Evolutionary conservation across 1,284 basidiomycete species (phyloP).

Genomic region (Inonotus obliquus): DNA sequence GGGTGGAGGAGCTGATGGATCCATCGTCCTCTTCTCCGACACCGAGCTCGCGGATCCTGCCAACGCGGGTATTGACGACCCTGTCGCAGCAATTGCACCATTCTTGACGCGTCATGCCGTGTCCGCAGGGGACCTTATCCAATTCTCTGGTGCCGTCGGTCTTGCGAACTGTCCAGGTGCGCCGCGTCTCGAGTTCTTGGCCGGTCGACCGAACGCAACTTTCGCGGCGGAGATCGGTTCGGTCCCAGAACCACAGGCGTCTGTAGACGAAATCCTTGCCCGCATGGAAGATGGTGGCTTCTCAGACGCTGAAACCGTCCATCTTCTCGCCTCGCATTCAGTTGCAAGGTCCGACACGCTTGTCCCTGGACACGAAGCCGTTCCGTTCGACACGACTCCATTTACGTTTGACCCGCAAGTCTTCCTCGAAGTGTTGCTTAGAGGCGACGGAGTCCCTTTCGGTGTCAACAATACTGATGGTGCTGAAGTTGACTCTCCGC

Average conservation of each 20-base stretch:
- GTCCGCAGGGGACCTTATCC: conserved; percentile 28
- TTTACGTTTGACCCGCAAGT: conserved; percentile 22
- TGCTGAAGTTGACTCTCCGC: conserved; percentile 7
- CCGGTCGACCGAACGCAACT: conserved; percentile 23
- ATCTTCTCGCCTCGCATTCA: conserved; percentile 23
- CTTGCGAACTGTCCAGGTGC: conserved; percentile 30
- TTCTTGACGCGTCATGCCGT: conserved; percentile 25
- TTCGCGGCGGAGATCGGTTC: conserved; percentile 16
- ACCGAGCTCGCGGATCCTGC: conserved; percentile 22
- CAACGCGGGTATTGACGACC: conserved; percentile 28
- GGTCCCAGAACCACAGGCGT: conserved; percentile 27
- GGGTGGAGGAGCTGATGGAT: conserved; percentile 18
- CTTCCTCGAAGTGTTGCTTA: conserved; percentile 21
- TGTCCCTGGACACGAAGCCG: conserved; percentile 15
- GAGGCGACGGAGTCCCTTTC: conserved; percentile 17
- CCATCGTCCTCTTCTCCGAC: conserved; percentile 16
- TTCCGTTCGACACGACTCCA: conserved; percentile 22
- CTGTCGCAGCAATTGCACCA: conserved; percentile 24
- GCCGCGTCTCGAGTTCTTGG: conserved; percentile 25
- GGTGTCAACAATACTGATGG: conserved; percentile 12
- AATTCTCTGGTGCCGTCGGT: conserved; percentile 29
- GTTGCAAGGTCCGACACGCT: conserved; percentile 20
- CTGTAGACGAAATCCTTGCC: conserved; percentile 26
- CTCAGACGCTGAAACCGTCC: conserved; percentile 27
- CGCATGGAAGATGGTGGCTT: conserved; percentile 26